Evolutionary conservation across 106 monocot species (phyloP).

Genomic region (Acorus calamus): DNA sequence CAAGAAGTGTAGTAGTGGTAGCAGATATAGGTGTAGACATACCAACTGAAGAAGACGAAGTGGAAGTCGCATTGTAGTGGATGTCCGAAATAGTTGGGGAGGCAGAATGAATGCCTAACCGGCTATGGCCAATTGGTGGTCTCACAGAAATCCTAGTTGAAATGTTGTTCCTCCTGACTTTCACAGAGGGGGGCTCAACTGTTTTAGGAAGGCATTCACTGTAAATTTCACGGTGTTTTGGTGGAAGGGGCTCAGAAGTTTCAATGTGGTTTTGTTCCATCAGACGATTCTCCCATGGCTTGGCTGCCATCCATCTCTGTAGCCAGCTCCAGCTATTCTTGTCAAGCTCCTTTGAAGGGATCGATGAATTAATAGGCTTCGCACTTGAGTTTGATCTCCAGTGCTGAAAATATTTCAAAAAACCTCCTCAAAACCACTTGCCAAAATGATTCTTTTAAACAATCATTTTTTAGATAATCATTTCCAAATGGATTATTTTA

Average conservation of each 20-base stretch:
- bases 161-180: constrained; percentile 47
- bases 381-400: constrained; percentile 12
- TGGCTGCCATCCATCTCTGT: constrained; percentile 65
- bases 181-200: constrained; percentile 16
- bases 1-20: constrained; percentile 5
- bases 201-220: background rate
- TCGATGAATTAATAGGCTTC: constrained; percentile 11
- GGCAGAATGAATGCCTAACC: constrained; percentile 6
- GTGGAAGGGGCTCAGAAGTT: constrained; percentile 5
- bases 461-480: too few relatives aligned
- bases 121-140: constrained; percentile 13
- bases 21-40: constrained; percentile 39
- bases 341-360: constrained; percentile 25
- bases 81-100: constrained; percentile 27
- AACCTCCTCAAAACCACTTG: background rate
- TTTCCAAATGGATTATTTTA: too few relatives aligned
- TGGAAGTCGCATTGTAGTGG: constrained; percentile 36
- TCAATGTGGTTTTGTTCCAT: constrained; percentile 16
- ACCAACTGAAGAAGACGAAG: constrained; percentile 49
- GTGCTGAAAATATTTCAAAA: constrained; percentile 27
- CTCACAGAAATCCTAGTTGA: constrained; percentile 44
- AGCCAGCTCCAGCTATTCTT: constrained; percentile 56
- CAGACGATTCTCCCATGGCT: constrained; percentile 55
- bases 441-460: too few relatives aligned
- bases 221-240: background rate